Percentiles rank a stretch among this genome's conserved stretches.
Conservation (phyloP, 2,329 filamentous ascomycete genomes). For the Dactylellina sp. region DNA sequence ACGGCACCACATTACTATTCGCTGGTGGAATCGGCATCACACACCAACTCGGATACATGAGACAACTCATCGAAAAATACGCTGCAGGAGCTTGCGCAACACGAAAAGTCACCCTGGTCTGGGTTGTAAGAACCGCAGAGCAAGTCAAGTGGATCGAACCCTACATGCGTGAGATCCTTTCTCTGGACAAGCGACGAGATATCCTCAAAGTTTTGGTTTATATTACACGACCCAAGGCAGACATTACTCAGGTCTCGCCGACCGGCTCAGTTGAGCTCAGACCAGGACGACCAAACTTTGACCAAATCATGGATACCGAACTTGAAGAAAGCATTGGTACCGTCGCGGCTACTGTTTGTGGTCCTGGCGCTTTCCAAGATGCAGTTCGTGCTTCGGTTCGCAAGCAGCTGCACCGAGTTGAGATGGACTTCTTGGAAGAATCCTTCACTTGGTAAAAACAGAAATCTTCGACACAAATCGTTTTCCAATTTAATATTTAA, state of each 20-base stretch:
- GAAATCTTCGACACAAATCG: conserved; percentile 33
- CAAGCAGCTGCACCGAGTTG: conserved; percentile 72
- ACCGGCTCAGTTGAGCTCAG: conserved; percentile 89
- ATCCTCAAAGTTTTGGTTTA: conserved; percentile 88
- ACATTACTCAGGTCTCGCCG: conserved; percentile 81
- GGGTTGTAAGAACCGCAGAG: conserved; percentile 56
- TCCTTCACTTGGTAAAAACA: conserved; percentile 74
- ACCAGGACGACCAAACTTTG: conserved; percentile 85
- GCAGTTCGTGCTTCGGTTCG: conserved; percentile 78
- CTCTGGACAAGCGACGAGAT: conserved; percentile 82
- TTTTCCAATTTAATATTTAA: conserved; percentile 27
- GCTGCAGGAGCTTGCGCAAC: conserved; percentile 48
- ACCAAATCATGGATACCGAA: conserved; percentile 82
- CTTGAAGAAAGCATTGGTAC: conserved; percentile 84
- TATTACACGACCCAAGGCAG: conserved; percentile 85
- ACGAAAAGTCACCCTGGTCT: conserved; percentile 49
- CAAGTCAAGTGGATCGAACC: conserved; percentile 61
- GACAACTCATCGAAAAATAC: conserved; percentile 75
- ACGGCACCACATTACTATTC: conserved; percentile 90
- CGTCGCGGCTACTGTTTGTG: conserved; percentile 88
- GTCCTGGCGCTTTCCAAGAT: conserved; percentile 78
- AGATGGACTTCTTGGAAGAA: conserved; percentile 83
- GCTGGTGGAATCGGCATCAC: conserved; percentile 95
- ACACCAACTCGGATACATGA: conserved; percentile 89
- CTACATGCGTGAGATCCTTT: conserved; percentile 76